A percentile compares a stretch with the other conserved stretches of the same genome.
These are phyloP conservation scores for Emmonsia crescens DNA, from an alignment of 2,329 filamentous ascomycete genomes.

Conservation along the genomic window DNA sequence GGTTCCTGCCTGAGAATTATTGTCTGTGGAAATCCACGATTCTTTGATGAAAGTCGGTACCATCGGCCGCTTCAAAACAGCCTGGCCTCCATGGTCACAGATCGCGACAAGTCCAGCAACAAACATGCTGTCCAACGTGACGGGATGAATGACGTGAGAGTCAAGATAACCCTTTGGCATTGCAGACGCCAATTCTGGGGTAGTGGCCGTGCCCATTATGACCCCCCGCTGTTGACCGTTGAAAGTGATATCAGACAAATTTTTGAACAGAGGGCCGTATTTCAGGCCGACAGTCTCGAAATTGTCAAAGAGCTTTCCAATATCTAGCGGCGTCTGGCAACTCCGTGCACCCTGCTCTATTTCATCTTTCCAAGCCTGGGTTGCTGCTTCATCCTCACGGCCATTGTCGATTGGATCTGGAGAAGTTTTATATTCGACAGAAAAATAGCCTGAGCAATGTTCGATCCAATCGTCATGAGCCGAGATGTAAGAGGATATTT, in stretches of 20 bases:
- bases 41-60: slow-evolving; percentile 24
- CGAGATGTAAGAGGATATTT: slow-evolving; percentile 22
- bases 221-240: slow-evolving; percentile 13
- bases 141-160: slow-evolving; percentile 27
- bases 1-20: slow-evolving; percentile 14
- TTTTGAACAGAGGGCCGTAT: slow-evolving; percentile 24
- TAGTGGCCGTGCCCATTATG: slow-evolving; percentile 17
- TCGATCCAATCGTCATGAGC: slow-evolving; percentile 24
- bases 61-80: slow-evolving; percentile 16
- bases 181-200: slow-evolving; percentile 20
- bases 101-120: slow-evolving; percentile 20
- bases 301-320: slow-evolving; percentile 18
- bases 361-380: slow-evolving; percentile 8
- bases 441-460: slow-evolving; percentile 25
- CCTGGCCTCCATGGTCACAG: slow-evolving; percentile 16
- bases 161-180: slow-evolving; percentile 27
- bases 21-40: slow-evolving; percentile 22
- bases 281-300: slow-evolving; percentile 20
- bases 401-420: slow-evolving; percentile 14
- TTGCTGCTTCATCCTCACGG: slow-evolving; percentile 16
- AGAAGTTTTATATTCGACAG: slow-evolving; percentile 15
- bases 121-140: slow-evolving; percentile 27
- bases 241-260: slow-evolving; percentile 16
- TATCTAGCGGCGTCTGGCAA: slow-evolving; percentile 17
- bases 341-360: slow-evolving; percentile 9